These are phyloP conservation scores for Trametes cubensis DNA, from an alignment of 768 basidiomycete species.

Conservation along the genomic window DNA sequence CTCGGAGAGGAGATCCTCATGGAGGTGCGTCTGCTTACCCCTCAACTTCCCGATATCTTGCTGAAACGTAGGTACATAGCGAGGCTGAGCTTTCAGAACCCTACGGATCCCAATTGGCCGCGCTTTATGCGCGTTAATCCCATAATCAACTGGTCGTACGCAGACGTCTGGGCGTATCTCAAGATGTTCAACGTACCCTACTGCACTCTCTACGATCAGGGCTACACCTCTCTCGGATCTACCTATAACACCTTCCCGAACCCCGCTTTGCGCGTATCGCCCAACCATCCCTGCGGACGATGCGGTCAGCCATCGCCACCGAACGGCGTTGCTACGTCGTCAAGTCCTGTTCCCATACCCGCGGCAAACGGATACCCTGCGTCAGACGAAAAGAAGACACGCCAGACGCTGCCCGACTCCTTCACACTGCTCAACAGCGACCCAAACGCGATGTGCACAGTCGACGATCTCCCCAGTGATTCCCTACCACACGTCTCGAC, in stretches of 20 bases:
- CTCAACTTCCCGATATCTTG: neutral
- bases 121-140: slow-evolving; percentile 89
- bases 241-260: slow-evolving; percentile 94
- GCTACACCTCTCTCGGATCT: slow-evolving; percentile 98
- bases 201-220: slow-evolving; percentile 88
- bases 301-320: slow-evolving; percentile 27
- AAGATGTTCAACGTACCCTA: slow-evolving; percentile 76
- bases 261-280: slow-evolving; percentile 62
- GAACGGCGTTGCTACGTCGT: slow-evolving; percentile 31
- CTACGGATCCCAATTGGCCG: slow-evolving; percentile 92
- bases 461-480: slow-evolving; percentile 11
- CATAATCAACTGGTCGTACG: slow-evolving; percentile 93
- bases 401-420: slow-evolving; percentile 20
- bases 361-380: neutral
- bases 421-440: slow-evolving; percentile 27
- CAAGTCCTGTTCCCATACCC: slow-evolving; percentile 10
- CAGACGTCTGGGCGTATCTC: slow-evolving; percentile 88
- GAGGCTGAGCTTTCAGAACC: slow-evolving; percentile 68
- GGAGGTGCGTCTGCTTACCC: slow-evolving; percentile 62
- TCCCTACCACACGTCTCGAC: slow-evolving; percentile 23
- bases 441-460: slow-evolving; percentile 15
- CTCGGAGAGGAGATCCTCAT: slow-evolving; percentile 87
- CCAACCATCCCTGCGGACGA: slow-evolving; percentile 17
- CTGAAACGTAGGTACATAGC: slow-evolving; percentile 43
- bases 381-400: neutral